Base-by-base conservation (phyloP, 2,329 filamentous ascomycete genomes). In the Ophiocordyceps camponoti-rufipedis region DNA sequence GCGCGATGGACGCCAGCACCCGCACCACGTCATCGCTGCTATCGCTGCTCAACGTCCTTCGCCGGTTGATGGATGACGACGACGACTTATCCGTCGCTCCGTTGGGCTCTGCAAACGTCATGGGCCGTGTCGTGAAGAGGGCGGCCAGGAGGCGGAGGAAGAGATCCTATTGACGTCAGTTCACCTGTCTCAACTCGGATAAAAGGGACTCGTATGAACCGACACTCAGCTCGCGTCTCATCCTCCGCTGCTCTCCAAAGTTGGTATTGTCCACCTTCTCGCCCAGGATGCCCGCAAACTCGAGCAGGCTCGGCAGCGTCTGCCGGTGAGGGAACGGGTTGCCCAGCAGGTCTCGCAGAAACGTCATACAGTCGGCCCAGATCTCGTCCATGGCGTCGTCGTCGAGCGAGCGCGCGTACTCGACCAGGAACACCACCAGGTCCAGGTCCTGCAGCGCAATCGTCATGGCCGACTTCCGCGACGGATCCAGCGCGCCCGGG, bases 321-420 rank as follows among this genome's bases (percentile, higher is more conserved):
- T 95, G 88, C 46, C 91, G 74, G 63, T 98, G 89, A 3, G 91
- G 91, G 55, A 98, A 86, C 1, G 91, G 93, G 56, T 98, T 98
- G 23, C 82, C 79, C 28, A 98, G 70, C 28, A 98, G 74, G 58
- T 98, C 93, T 50, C 80, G 82, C 48, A 96, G 62, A 60, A 98
- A 98, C 0, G 82, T 76, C 55, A 88, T 86, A 59, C 89, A 98
- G 58, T 98, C 89, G 39, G 80, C 73, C 91, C 91, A 98, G 43
- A 98, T 94, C 62, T 98, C 91, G 55, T 98, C 91, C 74, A 95
- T 89, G 14, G 91, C 84, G 65, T 98, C 91, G 55, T 98, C 91
- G 56, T 98, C 91, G 12, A 96, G 70, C 0, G 88, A 91, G 29
- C 76, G 76, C 0, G 87, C 82, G 60, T 98, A 98, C 50, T 91